A percentile compares a stretch with the other conserved stretches of the same genome.
Evolutionary conservation across 2,329 filamentous ascomycete species (phyloP).

Genomic region (Paracamarosporium sp.): DNA sequence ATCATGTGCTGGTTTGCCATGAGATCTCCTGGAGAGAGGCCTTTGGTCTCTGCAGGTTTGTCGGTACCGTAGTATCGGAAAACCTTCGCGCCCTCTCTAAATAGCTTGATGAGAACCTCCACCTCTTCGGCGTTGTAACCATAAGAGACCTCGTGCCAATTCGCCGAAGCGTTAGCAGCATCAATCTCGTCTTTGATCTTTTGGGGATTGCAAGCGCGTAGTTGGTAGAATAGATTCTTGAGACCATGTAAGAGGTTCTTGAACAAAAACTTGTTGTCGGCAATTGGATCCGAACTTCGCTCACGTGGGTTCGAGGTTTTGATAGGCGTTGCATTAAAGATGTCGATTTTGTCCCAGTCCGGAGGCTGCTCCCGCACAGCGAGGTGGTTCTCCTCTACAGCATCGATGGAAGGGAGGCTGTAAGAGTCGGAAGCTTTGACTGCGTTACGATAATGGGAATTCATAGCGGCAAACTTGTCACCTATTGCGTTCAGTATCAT

Average conservation of each 20-base stretch:
- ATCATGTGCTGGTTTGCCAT: conserved; percentile 96
- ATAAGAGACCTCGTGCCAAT: conserved; percentile 95
- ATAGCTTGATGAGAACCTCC: conserved; percentile 93
- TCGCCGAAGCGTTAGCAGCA: conserved; percentile 76
- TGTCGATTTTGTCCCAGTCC: conserved; percentile 98
- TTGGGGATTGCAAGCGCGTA: conserved; percentile 83
- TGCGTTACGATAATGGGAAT: conserved; percentile 91
- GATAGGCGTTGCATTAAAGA: conserved; percentile 95
- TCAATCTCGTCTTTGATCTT: conserved; percentile 69
- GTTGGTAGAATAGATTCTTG: conserved; percentile 95
- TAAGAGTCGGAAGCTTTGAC: conserved; percentile 88
- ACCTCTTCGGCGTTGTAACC: conserved; percentile 98
- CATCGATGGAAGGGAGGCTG: conserved; percentile 68
- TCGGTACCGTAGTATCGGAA: conserved; percentile 97
- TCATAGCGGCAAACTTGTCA: conserved; percentile 98
- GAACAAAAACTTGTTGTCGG: conserved; percentile 97
- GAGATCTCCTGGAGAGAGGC: conserved; percentile 85
- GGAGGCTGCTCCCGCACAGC: conserved; percentile 81
- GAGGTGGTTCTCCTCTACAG: conserved; percentile 78
- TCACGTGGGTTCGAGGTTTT: conserved; percentile 93
- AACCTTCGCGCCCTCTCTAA: conserved; percentile 93
- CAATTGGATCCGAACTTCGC: conserved; percentile 85
- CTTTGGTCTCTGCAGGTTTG: conserved; percentile 75
- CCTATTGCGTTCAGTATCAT: conserved; percentile 98
- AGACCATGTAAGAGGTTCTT: conserved; percentile 94